A percentile compares a stretch with the other conserved stretches of the same genome.
Conservation (phyloP, 768 basidiomycete species). For the Mycena filopes region DNA sequence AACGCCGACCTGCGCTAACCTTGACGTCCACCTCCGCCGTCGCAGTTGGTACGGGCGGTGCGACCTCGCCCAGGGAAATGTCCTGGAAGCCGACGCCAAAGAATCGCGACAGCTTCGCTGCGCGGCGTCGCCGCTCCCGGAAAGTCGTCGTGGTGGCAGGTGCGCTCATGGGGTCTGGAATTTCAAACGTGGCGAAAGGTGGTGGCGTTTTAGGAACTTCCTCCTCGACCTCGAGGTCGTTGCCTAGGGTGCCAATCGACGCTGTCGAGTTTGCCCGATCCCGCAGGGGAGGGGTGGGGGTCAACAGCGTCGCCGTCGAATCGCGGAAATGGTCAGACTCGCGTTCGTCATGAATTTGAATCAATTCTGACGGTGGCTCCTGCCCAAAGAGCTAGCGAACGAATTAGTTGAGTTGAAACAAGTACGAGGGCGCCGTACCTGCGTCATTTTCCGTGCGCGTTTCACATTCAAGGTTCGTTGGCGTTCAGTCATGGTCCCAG, state of each 20-base stretch:
- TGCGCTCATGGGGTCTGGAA: conserved; percentile 7
- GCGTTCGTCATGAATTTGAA: conserved; percentile 44
- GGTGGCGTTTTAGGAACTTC: conserved; percentile 11
- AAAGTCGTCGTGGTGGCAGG: conserved; percentile 24
- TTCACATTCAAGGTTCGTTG: conserved; percentile 54
- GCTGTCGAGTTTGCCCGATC: conserved; percentile 30
- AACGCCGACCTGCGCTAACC: conserved; percentile 47
- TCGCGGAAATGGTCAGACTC: conserved; percentile 31
- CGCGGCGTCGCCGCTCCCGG: conserved; percentile 53
- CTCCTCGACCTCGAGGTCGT: conserved; percentile 6
- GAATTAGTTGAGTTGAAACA: background rate
- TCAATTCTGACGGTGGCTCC: conserved; percentile 56
- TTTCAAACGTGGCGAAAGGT: conserved; percentile 26
- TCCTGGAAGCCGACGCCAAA: conserved; percentile 65
- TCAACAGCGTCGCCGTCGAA: conserved; percentile 34
- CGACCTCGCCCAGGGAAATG: conserved; percentile 41
- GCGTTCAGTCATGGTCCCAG: conserved; percentile 39
- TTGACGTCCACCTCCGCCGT: conserved; percentile 50
- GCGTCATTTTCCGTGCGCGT: conserved; percentile 61
- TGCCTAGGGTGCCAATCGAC: conserved; percentile 8
- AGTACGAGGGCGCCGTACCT: conserved; percentile 45
- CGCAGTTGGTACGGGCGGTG: conserved; percentile 1
- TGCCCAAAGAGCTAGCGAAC: conserved; percentile 58
- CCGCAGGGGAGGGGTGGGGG: conserved; percentile 10
- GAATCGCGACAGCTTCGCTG: conserved; percentile 66